Evolutionary conservation across 345 rosid species (phyloP).

Genomic region (Melaleuca quinquenervia): DNA sequence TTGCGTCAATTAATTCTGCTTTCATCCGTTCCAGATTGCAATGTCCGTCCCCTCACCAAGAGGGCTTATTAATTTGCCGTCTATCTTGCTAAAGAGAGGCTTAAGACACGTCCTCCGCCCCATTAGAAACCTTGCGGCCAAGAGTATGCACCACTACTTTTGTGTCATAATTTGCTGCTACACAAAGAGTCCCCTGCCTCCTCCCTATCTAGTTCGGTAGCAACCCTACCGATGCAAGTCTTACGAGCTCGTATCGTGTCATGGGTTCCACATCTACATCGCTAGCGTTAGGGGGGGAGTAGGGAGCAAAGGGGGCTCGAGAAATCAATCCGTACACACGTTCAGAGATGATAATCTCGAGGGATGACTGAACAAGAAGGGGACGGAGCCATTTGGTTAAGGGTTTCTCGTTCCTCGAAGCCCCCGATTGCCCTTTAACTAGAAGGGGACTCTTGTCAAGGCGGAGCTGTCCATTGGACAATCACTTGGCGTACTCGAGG

Average conservation of each 20-base stretch:
- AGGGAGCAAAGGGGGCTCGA: not conserved
- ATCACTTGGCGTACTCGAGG: not conserved
- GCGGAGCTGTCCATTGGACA: not conserved
- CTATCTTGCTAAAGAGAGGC: not conserved
- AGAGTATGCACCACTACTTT: not conserved
- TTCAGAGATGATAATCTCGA: not conserved
- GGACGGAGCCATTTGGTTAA: not conserved
- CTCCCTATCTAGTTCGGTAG: not conserved
- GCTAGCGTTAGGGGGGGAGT: not conserved
- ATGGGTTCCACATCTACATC: not conserved
- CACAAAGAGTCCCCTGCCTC: not conserved
- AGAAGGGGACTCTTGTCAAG: not conserved
- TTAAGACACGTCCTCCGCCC: not conserved
- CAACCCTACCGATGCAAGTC: not conserved
- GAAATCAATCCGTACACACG: not conserved
- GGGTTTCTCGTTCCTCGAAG: not conserved
- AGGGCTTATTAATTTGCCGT: not conserved
- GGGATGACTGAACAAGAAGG: not conserved
- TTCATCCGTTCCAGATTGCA: not conserved
- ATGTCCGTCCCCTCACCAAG: not conserved
- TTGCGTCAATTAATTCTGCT: not conserved
- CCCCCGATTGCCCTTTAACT: not conserved
- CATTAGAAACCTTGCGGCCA: not conserved
- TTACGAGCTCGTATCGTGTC: not conserved
- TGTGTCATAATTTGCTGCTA: not conserved